Conservation (phyloP, 495 filamentous ascomycete species). For the Acidiella bohemica region DNA sequence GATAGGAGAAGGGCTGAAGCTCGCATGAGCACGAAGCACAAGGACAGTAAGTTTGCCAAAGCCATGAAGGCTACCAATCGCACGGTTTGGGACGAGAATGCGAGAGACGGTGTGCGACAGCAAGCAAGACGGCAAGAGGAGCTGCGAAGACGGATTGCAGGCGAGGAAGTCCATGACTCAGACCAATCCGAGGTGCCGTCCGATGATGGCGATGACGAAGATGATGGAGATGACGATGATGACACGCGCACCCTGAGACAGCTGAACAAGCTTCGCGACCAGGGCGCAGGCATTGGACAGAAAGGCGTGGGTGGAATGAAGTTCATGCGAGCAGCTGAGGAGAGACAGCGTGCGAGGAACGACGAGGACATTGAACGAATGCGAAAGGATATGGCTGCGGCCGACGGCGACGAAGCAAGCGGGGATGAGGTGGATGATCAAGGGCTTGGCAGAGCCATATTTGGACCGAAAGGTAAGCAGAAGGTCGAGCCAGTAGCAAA, state of each 20-base stretch:
- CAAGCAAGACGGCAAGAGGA: slow-evolving; percentile 79
- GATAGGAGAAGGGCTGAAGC: slow-evolving; percentile 74
- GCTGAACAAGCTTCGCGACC: slow-evolving; percentile 44
- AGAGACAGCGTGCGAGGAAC: slow-evolving; percentile 58
- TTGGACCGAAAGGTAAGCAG: slow-evolving; percentile 22
- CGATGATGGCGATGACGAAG: slow-evolving; percentile 41
- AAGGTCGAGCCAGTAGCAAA: slow-evolving; percentile 16
- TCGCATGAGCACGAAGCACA: slow-evolving; percentile 76
- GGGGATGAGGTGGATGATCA: slow-evolving; percentile 18
- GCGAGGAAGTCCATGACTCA: slow-evolving; percentile 44
- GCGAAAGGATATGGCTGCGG: slow-evolving; percentile 49
- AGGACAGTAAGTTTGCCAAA: slow-evolving; percentile 93
- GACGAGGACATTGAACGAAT: slow-evolving; percentile 67
- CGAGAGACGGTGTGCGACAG: slow-evolving; percentile 53
- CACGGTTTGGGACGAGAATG: slow-evolving; percentile 32
- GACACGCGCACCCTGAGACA: slow-evolving; percentile 37
- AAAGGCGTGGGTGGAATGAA: slow-evolving; percentile 55
- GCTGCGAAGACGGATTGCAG: slow-evolving; percentile 66
- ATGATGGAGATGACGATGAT: slow-evolving; percentile 45
- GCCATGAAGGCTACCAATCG: slow-evolving; percentile 52
- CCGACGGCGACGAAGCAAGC: slow-evolving; percentile 34
- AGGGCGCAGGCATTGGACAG: slow-evolving; percentile 30
- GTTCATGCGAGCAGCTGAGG: slow-evolving; percentile 88
- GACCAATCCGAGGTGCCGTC: too few relatives aligned
- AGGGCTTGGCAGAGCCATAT: slow-evolving; percentile 28